Evolutionary conservation across 768 basidiomycete genomes (phyloP).

Genomic region (Boletus rubroflammeus): DNA sequence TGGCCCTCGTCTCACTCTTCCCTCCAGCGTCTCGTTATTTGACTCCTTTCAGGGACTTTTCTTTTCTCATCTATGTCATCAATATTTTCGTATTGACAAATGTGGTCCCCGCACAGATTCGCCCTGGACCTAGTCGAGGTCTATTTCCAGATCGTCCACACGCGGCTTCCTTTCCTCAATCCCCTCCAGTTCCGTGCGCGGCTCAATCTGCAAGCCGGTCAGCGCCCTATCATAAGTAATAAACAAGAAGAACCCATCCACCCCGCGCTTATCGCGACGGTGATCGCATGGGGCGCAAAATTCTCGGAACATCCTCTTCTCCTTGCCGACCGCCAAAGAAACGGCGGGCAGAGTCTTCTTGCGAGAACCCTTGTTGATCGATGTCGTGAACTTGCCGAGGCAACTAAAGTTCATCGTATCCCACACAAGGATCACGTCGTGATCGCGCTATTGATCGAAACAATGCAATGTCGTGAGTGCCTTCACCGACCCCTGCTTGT

Average conservation of each 20-base stretch:
- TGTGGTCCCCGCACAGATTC: slow-evolving; percentile 51
- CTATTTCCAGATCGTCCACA: slow-evolving; percentile 90
- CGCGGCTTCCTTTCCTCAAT: slow-evolving; percentile 83
- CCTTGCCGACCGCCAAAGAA: slow-evolving; percentile 69
- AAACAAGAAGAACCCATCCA: slow-evolving; percentile 49
- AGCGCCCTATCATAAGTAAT: slow-evolving; percentile 18
- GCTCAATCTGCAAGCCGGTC: slow-evolving; percentile 43
- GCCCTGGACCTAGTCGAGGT: slow-evolving; percentile 92
- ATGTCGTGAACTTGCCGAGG: slow-evolving; percentile 83
- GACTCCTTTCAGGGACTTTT: slow-evolving; percentile 14
- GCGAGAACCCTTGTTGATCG: slow-evolving; percentile 76
- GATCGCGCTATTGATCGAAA: slow-evolving; percentile 76
- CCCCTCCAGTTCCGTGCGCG: slow-evolving; percentile 76
- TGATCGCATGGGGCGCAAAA: slow-evolving; percentile 89
- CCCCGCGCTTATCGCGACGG: slow-evolving; percentile 77
- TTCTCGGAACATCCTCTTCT: slow-evolving; percentile 90
- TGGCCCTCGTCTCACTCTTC: slow-evolving; percentile 21
- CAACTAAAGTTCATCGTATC: slow-evolving; percentile 80
- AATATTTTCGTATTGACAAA: slow-evolving; percentile 8
- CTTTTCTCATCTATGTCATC: slow-evolving; percentile 31
- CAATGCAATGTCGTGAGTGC: slow-evolving; percentile 81
- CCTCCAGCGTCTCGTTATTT: slow-evolving; percentile 11
- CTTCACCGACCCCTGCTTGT: not conserved
- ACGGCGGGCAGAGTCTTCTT: slow-evolving; percentile 68
- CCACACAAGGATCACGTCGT: slow-evolving; percentile 79